Conservation (phyloP, 73 alveolate species). For the Paramecium sexaurelia region DNA sequence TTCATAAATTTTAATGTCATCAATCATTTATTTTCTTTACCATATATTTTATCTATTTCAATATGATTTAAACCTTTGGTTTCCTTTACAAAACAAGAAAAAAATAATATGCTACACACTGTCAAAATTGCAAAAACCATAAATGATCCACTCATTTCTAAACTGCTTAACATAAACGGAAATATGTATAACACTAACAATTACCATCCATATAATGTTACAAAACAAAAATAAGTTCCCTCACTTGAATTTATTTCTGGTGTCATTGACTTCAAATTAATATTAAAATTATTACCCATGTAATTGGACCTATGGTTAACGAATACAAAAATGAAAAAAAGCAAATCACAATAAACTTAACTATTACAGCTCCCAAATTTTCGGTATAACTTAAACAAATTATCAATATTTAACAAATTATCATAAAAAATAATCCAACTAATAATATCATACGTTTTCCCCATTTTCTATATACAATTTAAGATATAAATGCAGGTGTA, state of each 20-base stretch:
- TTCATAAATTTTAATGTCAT: background rate
- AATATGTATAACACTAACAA: background rate
- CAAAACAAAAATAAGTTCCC: conserved; percentile 35
- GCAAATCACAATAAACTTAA: background rate
- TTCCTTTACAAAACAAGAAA: background rate
- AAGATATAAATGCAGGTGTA: background rate
- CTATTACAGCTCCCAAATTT: background rate
- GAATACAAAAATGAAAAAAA: conserved; percentile 1
- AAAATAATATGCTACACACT: background rate
- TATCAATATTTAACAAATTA: background rate
- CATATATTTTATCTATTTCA: conserved; percentile 7
- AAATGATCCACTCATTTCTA: conserved; percentile 19
- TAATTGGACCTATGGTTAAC: background rate
- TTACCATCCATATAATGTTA: background rate
- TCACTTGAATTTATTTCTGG: conserved; percentile 46
- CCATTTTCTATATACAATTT: background rate
- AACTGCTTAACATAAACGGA: background rate
- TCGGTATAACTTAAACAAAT: conserved; percentile 10
- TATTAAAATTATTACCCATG: background rate
- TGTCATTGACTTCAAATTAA: background rate
- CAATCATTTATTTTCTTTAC: background rate
- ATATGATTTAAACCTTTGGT: conserved; percentile 25
- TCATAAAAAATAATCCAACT: background rate
- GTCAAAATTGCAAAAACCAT: background rate
- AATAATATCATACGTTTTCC: background rate